phyloP scores from a whole-genome alignment of 805 yeast species.

The Kodamaea laetipori region DNA sequence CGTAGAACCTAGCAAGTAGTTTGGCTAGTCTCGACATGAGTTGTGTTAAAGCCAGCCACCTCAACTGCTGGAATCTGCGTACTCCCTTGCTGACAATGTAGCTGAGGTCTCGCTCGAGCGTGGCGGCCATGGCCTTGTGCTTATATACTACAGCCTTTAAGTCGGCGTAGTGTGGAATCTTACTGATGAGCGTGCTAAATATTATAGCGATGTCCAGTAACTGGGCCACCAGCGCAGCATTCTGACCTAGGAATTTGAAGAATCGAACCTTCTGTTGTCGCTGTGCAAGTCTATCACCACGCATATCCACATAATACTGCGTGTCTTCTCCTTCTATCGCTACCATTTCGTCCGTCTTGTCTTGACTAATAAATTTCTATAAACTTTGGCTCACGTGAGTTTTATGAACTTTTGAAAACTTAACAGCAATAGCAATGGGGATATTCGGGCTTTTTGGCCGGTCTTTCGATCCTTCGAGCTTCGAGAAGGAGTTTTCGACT shows the following conservation, averaged over 20 bases:
- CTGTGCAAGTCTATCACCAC: constrained; percentile 1
- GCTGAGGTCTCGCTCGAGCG: constrained; percentile 33
- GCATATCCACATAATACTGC: neutral
- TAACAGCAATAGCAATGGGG: constrained; percentile 28
- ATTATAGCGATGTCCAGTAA: constrained; percentile 38
- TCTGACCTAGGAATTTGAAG: constrained; percentile 5
- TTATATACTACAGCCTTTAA: constrained; percentile 33
- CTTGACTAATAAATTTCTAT: neutral
- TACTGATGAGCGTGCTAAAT: constrained; percentile 39
- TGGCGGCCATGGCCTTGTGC: constrained; percentile 22
- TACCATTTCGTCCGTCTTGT: neutral
- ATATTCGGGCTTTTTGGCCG: constrained; percentile 29
- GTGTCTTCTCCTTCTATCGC: neutral
- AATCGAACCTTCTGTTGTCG: constrained; percentile 7
- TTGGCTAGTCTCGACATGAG: constrained; percentile 2
- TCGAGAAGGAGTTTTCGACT: constrained; percentile 44
- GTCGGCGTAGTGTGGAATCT: constrained; percentile 45
- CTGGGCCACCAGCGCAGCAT: constrained; percentile 7
- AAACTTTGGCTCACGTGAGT: no score
- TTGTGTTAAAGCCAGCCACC: neutral
- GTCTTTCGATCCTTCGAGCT: constrained; percentile 42
- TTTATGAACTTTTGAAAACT: no score
- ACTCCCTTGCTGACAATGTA: constrained; percentile 5
- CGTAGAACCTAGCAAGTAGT: neutral
- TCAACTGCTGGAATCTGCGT: constrained; percentile 4